Evolutionary conservation across 2,329 filamentous ascomycete species (phyloP), one percentile per base, ranked within the genome.

Genomic region (Claviceps sorghi): DNA sequence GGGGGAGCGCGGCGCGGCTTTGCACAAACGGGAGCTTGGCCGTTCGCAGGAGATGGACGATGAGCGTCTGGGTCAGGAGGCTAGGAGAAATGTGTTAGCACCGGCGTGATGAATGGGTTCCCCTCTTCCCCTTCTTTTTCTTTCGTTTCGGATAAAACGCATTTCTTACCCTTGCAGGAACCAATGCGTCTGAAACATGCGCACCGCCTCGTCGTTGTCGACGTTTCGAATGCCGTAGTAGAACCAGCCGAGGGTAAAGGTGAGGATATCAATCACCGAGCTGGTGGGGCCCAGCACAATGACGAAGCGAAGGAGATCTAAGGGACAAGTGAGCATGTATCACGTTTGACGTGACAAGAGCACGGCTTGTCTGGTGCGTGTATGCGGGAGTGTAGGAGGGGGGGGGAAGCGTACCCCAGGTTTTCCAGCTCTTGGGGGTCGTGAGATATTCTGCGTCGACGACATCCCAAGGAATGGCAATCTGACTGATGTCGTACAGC

Each of bases 401-500:
- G 15, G 19, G 11, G 3, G 17, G 13, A 4, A 17, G 21, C 48
- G 3, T 42, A 54, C 53, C 53, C 53, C 53, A 52, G 2, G 61
- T 58, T 30, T 60, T 54, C 62, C 62, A 64, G 2, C 53, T 53
- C 53, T 60, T 62, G 11, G 62, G 62, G 13, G 48, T 57, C 38
- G 54, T 50, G 41, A 64, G 52, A 48, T 62, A 62, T 22, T 63
- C 62, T 7, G 55, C 47, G 42, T 64, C 62, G 22, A 63, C 57
- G 8, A 54, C 53, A 26, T 63, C 62, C 62, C 62, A 64, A 1
- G 62, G 62, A 34, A 63, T 60, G 38, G 61, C 62, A 36, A 64
- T 62, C 49, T 64, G 62, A 30, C 59, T 61, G 29, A 64, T 55
- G 49, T 64, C 60, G 55, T 62, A 64, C 13, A 64, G 56, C 48